Base-by-base conservation (phyloP, 768 basidiomycete species). In the Pseudohyphozyma bogoriensis region DNA sequence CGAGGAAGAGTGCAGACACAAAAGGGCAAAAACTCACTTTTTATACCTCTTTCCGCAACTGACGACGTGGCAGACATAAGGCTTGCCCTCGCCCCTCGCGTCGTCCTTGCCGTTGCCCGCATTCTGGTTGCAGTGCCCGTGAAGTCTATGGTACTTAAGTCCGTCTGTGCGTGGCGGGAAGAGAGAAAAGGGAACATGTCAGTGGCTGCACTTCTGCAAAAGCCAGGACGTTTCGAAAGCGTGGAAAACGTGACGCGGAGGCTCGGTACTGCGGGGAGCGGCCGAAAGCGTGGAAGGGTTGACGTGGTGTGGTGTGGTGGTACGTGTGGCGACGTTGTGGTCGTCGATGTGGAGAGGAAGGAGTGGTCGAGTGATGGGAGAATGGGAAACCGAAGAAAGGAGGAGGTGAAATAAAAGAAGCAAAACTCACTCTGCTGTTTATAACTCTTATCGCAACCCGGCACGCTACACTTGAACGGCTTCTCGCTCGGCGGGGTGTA, bases 401-500 rank as follows among this genome's bases (percentile, higher is more conserved):
- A 22, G 26, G 39, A 40, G 39, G 22, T 11, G 39, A 22, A 22
- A 11, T 40, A 22, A 40, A 40, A 40, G 39, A 22, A 40, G n/a
- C n/a, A n/a, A n/a, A n/a, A n/a, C n/a, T n/a, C n/a, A n/a, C n/a
- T 73, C 57, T 70, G 69, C 61, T 73, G 72, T 66, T 73, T 73
- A 68, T 73, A 73, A 24, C 60, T 57, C 63, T 73, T 73, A 52
- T 72, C 72, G 63, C 72, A 73, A 1, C 72, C 72, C 10, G 68
- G 68, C 3, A 73, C 67, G 16, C 64, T 70, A 56, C 72, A 73
- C 57, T 72, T 80, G 81, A 90, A 92, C 5, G 89, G 88, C 74
- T 91, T 91, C 59, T 82, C 83, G 56, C 60, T 64, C 51, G 70
- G 70, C 26, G 70, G 65, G 16, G 66, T 67, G 58, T 64, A 64